These are phyloP conservation scores for Phascolomyces articulosus DNA, from an alignment of 371 early-diverging fungal species.

Conservation along the genomic window DNA sequence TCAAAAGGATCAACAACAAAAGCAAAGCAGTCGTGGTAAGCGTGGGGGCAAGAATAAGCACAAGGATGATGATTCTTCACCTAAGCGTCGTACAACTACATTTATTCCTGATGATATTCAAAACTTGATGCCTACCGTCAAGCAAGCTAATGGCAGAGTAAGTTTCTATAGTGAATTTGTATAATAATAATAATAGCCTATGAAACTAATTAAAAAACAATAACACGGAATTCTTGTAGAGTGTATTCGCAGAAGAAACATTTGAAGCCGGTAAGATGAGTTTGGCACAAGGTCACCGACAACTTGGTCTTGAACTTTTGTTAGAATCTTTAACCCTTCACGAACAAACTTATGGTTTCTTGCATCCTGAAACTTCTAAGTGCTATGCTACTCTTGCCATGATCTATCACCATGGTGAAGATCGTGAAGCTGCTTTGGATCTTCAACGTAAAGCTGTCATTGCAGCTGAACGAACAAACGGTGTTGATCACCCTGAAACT, in stretches of 20 bases:
- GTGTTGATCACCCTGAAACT: conserved; percentile 89
- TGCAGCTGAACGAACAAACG: conserved; percentile 82
- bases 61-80: conserved; percentile 23
- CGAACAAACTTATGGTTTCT: conserved; percentile 91
- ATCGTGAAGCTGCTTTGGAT: conserved; percentile 74
- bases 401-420: conserved; percentile 81
- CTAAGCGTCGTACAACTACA: conserved; percentile 33
- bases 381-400: conserved; percentile 89
- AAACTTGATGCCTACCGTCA: conserved; percentile 82
- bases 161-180: conserved; percentile 12
- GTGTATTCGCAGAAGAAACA: conserved; percentile 86
- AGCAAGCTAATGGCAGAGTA: conserved; percentile 67
- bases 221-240: too few species aligned
- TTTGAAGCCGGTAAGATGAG: conserved; percentile 87
- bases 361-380: conserved; percentile 88
- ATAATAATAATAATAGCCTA: too few species aligned
- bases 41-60: conserved; percentile 43
- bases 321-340: conserved; percentile 84
- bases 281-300: conserved; percentile 79
- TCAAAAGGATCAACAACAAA: conserved; percentile 37
- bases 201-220: background rate
- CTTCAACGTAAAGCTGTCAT: conserved; percentile 89
- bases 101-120: conserved; percentile 80
- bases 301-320: conserved; percentile 81
- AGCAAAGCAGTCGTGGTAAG: conserved; percentile 25